Conservation (phyloP, 2,329 filamentous ascomycete genomes). For the Phoma sp. region DNA sequence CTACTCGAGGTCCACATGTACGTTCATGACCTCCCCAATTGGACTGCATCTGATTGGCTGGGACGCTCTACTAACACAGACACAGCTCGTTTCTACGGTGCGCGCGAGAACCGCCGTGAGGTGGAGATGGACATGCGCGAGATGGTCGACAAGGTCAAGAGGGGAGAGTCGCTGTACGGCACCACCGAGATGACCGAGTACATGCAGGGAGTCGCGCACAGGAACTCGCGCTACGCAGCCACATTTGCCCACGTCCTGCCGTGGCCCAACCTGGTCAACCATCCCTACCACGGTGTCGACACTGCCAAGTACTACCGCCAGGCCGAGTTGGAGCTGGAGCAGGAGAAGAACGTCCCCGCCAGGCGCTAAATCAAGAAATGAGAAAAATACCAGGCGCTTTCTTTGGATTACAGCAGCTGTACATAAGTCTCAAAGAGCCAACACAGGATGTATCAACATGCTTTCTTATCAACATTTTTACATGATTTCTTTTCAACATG, state of each 20-base stretch:
- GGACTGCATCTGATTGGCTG: constrained; percentile 1
- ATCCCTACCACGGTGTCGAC: constrained; percentile 86
- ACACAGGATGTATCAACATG: constrained; percentile 42
- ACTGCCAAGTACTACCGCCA: constrained; percentile 98
- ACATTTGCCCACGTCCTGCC: constrained; percentile 85
- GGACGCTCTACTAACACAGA: neutral
- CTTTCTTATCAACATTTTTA: too few relatives aligned
- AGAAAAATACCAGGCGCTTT: constrained; percentile 24
- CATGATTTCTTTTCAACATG: too few relatives aligned
- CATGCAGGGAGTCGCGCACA: constrained; percentile 89
- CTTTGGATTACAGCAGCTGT: constrained; percentile 32
- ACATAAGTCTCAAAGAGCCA: constrained; percentile 33
- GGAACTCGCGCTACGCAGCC: constrained; percentile 91
- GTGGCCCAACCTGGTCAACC: constrained; percentile 99
- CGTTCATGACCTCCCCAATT: constrained; percentile 48
- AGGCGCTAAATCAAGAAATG: constrained; percentile 17
- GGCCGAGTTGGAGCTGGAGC: constrained; percentile 91
- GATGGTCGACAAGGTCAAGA: constrained; percentile 97
- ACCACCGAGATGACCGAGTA: constrained; percentile 79
- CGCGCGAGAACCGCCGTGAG: constrained; percentile 90
- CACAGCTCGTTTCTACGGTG: constrained; percentile 92
- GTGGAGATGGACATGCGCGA: constrained; percentile 96
- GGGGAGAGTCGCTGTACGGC: constrained; percentile 88
- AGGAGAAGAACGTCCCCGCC: constrained; percentile 60
- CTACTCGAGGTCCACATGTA: constrained; percentile 85